Percentiles rank a stretch among this genome's conserved stretches.
These are phyloP conservation scores for Dendrobium officinale DNA, from an alignment of 106 monocot species.

Conservation along the genomic window DNA sequence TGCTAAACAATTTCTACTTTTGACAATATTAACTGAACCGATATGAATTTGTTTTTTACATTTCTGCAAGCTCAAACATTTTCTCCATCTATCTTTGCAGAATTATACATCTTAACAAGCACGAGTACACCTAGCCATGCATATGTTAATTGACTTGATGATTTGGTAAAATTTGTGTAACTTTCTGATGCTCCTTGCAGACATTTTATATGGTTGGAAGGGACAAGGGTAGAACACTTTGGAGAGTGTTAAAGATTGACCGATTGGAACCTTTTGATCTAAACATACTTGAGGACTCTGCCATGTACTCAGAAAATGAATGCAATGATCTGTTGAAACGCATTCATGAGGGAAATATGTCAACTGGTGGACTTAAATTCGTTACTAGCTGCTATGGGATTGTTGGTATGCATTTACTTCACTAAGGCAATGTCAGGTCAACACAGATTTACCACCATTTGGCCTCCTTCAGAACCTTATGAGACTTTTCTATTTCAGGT, in stretches of 20 bases:
- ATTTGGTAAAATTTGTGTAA: too few species aligned
- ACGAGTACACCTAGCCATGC: too few species aligned
- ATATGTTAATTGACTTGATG: too few species aligned
- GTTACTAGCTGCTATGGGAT: conserved; percentile 83
- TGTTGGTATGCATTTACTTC: conserved; percentile 49
- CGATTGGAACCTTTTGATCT: conserved; percentile 61
- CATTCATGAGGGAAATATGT: conserved; percentile 56
- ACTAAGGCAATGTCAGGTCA: too few species aligned
- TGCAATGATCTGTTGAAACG: conserved; percentile 45
- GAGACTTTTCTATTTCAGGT: conserved; percentile 26
- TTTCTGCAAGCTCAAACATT: too few species aligned
- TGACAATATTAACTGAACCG: too few species aligned
- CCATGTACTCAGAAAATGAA: conserved; percentile 44
- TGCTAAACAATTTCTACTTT: too few species aligned
- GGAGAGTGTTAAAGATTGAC: conserved; percentile 69
- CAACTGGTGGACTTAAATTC: conserved; percentile 78
- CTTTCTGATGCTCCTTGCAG: conserved; percentile 14
- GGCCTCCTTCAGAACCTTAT: neutral
- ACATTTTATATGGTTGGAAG: conserved; percentile 87
- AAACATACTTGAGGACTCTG: conserved; percentile 55
- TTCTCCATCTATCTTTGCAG: too few species aligned
- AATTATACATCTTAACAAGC: too few species aligned
- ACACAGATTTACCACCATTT: neutral
- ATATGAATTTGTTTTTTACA: too few species aligned
- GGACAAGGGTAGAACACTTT: conserved; percentile 48